A percentile compares a stretch with the other conserved stretches of the same genome.
phyloP scores from a whole-genome alignment of 2,329 filamentous ascomycete genomes.

The Ophiocordyceps sinensis region DNA sequence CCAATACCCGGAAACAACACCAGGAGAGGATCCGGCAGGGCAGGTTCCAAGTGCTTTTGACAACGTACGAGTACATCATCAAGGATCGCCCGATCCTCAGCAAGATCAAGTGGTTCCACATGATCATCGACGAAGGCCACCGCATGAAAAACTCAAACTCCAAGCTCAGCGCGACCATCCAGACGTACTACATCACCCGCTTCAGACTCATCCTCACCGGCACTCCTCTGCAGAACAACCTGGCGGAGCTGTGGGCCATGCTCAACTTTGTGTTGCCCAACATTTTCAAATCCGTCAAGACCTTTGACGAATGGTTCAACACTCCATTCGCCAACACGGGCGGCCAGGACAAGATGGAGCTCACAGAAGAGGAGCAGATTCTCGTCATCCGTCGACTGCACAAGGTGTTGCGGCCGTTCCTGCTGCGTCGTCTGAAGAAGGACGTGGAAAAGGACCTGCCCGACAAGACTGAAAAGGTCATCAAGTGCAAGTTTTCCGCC shows the following conservation, averaged over 20 bases:
- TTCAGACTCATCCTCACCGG: slow-evolving; percentile 95
- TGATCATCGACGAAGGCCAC: slow-evolving; percentile 99
- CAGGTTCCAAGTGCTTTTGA: slow-evolving; percentile 89
- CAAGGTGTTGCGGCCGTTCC: slow-evolving; percentile 92
- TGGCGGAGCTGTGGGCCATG: slow-evolving; percentile 91
- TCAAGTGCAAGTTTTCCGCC: slow-evolving; percentile 97
- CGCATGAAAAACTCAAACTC: slow-evolving; percentile 99
- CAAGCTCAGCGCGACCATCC: slow-evolving; percentile 88
- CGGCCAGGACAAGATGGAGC: slow-evolving; percentile 95
- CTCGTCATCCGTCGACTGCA: slow-evolving; percentile 96
- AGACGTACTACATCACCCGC: slow-evolving; percentile 85
- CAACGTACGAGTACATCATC: slow-evolving; percentile 99
- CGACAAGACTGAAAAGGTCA: slow-evolving; percentile 97
- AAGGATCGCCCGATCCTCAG: slow-evolving; percentile 90
- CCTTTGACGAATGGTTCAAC: slow-evolving; percentile 99
- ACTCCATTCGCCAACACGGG: slow-evolving; percentile 98
- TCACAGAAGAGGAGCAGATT: slow-evolving; percentile 98
- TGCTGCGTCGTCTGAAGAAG: slow-evolving; percentile 96
- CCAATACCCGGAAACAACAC: slow-evolving; percentile 72
- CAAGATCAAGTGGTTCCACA: slow-evolving; percentile 99
- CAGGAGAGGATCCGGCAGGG: slow-evolving; percentile 91
- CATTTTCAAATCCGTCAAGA: slow-evolving; percentile 98
- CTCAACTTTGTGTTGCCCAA: slow-evolving; percentile 96
- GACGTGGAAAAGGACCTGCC: slow-evolving; percentile 98
- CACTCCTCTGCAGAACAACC: slow-evolving; percentile 93